Conservation (phyloP, 75 land plant genomes). For the Adiantum capillusveneris region DNA sequence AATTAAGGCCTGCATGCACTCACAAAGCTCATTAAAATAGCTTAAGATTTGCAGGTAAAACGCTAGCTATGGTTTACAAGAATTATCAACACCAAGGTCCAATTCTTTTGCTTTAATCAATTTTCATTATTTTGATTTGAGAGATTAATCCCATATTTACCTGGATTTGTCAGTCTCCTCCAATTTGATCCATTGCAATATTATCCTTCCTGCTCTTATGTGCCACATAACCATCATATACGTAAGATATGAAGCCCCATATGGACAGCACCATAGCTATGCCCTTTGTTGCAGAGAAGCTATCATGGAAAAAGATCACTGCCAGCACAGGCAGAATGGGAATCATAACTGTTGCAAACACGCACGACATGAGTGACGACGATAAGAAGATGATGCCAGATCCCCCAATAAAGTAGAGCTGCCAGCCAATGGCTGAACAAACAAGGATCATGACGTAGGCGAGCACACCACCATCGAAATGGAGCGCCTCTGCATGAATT, state of each 20-base stretch:
- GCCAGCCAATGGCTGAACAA: constrained; percentile 18
- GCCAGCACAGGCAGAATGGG: constrained; percentile 19
- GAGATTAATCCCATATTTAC: too few relatives aligned
- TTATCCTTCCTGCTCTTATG: background rate
- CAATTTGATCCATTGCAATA: too few relatives aligned
- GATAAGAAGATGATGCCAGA: constrained; percentile 14
- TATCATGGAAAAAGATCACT: constrained; percentile 17
- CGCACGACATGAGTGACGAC: constrained; percentile 19
- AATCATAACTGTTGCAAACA: constrained; percentile 7
- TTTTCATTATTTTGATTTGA: too few relatives aligned
- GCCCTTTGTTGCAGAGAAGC: constrained; percentile 18
- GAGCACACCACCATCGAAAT: constrained; percentile 13
- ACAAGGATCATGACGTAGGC: constrained; percentile 16
- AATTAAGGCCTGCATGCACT: too few relatives aligned
- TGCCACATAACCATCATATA: constrained; percentile 22
- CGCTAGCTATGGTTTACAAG: too few relatives aligned
- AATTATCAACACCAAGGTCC: too few relatives aligned
- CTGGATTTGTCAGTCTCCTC: too few relatives aligned
- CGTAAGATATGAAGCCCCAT: constrained; percentile 35
- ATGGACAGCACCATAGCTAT: constrained; percentile 21
- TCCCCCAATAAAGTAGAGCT: constrained; percentile 6
- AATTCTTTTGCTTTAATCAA: too few relatives aligned
- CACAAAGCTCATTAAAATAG: too few relatives aligned
- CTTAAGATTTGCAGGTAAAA: too few relatives aligned
- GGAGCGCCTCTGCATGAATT: constrained; percentile 13